phyloP scores from a whole-genome alignment of 1,284 basidiomycete genomes.

The Apiotrichum siamense region DNA sequence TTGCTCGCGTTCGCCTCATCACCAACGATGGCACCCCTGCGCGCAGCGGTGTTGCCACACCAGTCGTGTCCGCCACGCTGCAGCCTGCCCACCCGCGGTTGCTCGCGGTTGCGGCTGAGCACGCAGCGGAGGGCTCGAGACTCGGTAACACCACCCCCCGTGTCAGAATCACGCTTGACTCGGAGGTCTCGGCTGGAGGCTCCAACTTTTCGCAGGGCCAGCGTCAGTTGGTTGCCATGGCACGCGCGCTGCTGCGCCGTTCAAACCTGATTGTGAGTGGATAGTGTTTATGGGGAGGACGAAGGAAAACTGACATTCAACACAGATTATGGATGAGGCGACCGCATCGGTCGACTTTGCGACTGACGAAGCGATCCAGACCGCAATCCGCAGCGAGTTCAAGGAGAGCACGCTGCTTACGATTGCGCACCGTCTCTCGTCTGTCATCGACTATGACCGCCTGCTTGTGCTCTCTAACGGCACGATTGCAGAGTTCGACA shows the following conservation, averaged over 20 bases:
- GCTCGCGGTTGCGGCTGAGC: conserved; percentile 18
- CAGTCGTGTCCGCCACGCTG: background rate
- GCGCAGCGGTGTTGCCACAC: conserved; percentile 4
- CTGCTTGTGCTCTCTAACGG: conserved; percentile 77
- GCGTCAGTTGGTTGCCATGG: conserved; percentile 66
- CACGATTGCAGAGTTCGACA: conserved; percentile 70
- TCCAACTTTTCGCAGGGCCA: conserved; percentile 81
- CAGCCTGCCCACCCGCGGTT: conserved; percentile 17
- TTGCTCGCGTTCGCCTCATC: conserved; percentile 42
- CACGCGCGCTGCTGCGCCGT: conserved; percentile 63
- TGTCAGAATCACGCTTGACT: conserved; percentile 59
- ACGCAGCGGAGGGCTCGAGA: background rate
- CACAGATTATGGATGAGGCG: conserved; percentile 70
- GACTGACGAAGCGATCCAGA: conserved; percentile 63
- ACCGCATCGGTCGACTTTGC: conserved; percentile 74
- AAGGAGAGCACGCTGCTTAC: conserved; percentile 68
- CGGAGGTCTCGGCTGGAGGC: conserved; percentile 69
- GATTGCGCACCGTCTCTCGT: conserved; percentile 70
- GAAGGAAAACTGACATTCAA: conserved; percentile 1
- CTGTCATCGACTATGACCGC: conserved; percentile 67
- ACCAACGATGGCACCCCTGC: conserved; percentile 3
- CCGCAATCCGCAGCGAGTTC: conserved; percentile 74
- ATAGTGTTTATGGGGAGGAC: background rate
- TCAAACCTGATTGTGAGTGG: conserved; percentile 60
- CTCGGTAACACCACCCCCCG: conserved; percentile 2